phyloP scores from a whole-genome alignment of 176 grass and related monocot genomes.

The Poa pratensis region DNA sequence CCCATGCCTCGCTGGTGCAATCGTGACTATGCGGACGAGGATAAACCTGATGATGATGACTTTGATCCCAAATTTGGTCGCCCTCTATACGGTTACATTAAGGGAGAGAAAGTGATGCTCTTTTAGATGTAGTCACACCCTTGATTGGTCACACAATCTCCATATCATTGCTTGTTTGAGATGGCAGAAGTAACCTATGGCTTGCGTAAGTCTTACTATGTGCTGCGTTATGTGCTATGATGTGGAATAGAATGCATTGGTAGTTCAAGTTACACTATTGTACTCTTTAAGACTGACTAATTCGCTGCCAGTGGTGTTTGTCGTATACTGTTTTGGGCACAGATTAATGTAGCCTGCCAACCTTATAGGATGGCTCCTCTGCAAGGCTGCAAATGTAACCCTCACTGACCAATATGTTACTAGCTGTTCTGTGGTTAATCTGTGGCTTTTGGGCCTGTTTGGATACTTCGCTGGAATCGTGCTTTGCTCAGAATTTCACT shows the following conservation, averaged over 20 bases:
- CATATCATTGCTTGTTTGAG: neutral
- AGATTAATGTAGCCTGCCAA: neutral
- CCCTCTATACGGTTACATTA: neutral
- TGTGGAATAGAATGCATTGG: neutral
- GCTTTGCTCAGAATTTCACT: too few relatives aligned
- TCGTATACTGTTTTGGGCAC: neutral
- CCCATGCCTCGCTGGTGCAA: neutral
- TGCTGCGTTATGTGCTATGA: neutral
- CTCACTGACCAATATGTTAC: too few relatives aligned
- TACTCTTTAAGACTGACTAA: neutral
- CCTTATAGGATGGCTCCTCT: too few relatives aligned
- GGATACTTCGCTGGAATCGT: too few relatives aligned
- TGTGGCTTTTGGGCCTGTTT: too few relatives aligned
- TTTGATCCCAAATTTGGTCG: neutral
- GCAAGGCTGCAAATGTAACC: too few relatives aligned
- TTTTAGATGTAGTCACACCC: slow-evolving; percentile 1
- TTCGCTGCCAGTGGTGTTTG: neutral
- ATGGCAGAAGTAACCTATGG: neutral
- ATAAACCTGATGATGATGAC: neutral
- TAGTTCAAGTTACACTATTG: neutral
- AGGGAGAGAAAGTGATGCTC: neutral
- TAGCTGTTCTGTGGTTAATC: too few relatives aligned
- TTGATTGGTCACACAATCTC: neutral
- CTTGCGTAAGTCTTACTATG: neutral
- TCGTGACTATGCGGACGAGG: neutral